A percentile compares a stretch with the other conserved stretches of the same genome.
Evolutionary conservation across 1,284 basidiomycete genomes (phyloP).

Genomic region (Vanrija sp.): DNA sequence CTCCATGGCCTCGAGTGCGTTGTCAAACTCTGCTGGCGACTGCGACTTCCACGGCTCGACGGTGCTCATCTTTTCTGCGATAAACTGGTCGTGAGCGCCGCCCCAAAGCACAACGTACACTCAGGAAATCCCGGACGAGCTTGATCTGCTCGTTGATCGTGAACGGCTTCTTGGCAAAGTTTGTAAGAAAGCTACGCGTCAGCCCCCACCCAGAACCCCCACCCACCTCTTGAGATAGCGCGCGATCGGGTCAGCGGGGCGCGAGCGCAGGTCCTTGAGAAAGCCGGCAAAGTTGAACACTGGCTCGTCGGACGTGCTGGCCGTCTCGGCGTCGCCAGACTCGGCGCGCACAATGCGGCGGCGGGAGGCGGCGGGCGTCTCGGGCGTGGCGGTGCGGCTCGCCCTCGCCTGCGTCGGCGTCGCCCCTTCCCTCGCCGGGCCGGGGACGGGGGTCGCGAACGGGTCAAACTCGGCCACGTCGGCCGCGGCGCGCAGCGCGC

Average conservation of each 20-base stretch:
- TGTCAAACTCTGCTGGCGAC: conserved; percentile 82
- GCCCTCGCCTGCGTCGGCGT: neutral
- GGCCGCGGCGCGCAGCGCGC: conserved; percentile 2
- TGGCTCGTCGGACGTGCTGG: conserved; percentile 19
- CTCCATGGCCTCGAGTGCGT: conserved; percentile 98
- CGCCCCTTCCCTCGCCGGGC: neutral
- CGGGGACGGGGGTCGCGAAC: conserved; percentile 29
- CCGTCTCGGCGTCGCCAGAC: neutral
- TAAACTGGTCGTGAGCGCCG: conserved; percentile 60
- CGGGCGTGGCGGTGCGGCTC: neutral
- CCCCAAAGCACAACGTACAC: conserved; percentile 54
- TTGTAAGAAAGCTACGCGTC: conserved; percentile 69
- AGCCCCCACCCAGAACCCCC: neutral
- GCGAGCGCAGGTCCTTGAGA: conserved; percentile 82
- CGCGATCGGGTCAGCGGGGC: conserved; percentile 78
- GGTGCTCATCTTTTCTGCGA: conserved; percentile 76
- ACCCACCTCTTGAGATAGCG: conserved; percentile 82
- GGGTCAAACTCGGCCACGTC: conserved; percentile 45
- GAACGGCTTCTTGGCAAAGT: conserved; percentile 83
- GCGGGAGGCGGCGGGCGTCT: neutral
- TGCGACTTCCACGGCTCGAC: conserved; percentile 73
- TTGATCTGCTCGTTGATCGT: conserved; percentile 87
- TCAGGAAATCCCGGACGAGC: conserved; percentile 85
- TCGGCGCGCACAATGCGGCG: neutral
- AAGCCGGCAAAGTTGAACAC: conserved; percentile 56